A percentile compares a stretch with the other conserved stretches of the same genome.
These are phyloP conservation scores for Xylariaceae sp. DNA, from an alignment of 2,329 filamentous ascomycete genomes.

Conservation along the genomic window DNA sequence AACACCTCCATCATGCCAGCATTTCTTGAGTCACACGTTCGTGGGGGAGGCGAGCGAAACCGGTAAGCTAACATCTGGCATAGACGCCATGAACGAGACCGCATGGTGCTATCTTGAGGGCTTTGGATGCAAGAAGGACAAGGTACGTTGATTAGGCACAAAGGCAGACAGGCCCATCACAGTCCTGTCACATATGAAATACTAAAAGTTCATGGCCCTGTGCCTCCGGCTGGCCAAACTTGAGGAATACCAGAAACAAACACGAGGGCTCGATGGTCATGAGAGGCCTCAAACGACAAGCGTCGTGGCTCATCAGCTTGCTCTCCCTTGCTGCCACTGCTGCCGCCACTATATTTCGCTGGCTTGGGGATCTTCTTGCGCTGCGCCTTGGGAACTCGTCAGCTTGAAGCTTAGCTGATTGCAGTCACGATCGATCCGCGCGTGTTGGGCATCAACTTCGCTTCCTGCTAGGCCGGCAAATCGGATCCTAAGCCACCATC, in stretches of 20 bases:
- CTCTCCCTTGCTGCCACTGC: slow-evolving; percentile 26
- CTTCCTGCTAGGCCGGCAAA: slow-evolving; percentile 35
- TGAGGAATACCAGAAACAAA: slow-evolving; percentile 9
- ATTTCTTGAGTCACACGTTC: slow-evolving; percentile 28
- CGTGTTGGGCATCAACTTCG: slow-evolving; percentile 52
- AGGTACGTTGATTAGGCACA: slow-evolving; percentile 69
- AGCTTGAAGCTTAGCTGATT: slow-evolving; percentile 24
- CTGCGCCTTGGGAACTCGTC: slow-evolving; percentile 11
- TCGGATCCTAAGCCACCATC: slow-evolving; percentile 34
- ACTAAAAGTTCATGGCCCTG: slow-evolving; percentile 25
- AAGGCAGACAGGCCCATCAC: slow-evolving; percentile 24
- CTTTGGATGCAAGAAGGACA: slow-evolving; percentile 98
- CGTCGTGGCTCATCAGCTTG: slow-evolving; percentile 27
- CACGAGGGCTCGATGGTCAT: slow-evolving; percentile 7
- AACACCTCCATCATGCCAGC: slow-evolving; percentile 19
- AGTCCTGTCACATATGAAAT: slow-evolving; percentile 36
- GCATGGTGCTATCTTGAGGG: slow-evolving; percentile 96
- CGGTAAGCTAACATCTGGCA: slow-evolving; percentile 31
- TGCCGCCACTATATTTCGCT: slow-evolving; percentile 13
- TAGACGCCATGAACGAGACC: slow-evolving; percentile 96
- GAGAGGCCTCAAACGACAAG: slow-evolving; percentile 25
- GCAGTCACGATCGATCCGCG: slow-evolving; percentile 33
- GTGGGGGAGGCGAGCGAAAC: slow-evolving; percentile 34
- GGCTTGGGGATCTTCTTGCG: slow-evolving; percentile 15
- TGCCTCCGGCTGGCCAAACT: slow-evolving; percentile 22